A percentile compares a stretch with the other conserved stretches of the same genome.
phyloP scores from a whole-genome alignment of 2,329 filamentous ascomycete genomes.

The Colletotrichum coccodes region DNA sequence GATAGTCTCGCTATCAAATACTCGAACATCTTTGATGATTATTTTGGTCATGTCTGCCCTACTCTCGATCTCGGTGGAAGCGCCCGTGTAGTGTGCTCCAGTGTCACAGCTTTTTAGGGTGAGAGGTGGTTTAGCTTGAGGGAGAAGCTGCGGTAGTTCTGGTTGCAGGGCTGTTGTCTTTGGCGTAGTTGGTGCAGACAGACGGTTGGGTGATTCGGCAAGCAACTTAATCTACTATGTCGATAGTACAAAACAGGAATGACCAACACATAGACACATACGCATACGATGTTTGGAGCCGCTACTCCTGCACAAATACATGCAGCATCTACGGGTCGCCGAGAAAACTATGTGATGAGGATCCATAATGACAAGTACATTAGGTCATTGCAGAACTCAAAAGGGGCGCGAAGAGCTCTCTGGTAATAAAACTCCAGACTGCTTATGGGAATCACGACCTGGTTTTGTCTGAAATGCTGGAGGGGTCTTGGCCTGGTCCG shows the following conservation, averaged over 20 bases:
- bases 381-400: neutral
- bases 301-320: neutral
- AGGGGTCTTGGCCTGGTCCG: neutral
- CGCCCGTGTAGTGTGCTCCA: neutral
- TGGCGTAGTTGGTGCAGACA: neutral
- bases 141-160: neutral
- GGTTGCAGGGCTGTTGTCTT: neutral
- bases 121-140: neutral
- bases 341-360: neutral
- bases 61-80: neutral
- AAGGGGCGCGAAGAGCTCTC: neutral
- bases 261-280: neutral
- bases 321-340: neutral
- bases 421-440: neutral
- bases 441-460: neutral
- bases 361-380: neutral
- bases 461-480: neutral
- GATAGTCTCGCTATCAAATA: constrained; percentile 33
- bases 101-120: neutral
- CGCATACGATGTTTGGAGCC: neutral
- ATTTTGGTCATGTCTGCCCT: constrained; percentile 1
- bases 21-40: constrained; percentile 17
- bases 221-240: neutral
- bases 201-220: neutral
- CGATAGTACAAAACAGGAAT: neutral